Evolutionary conservation across 305 asterid genomes (phyloP).

Genomic region (Fraxinus dipetala): DNA sequence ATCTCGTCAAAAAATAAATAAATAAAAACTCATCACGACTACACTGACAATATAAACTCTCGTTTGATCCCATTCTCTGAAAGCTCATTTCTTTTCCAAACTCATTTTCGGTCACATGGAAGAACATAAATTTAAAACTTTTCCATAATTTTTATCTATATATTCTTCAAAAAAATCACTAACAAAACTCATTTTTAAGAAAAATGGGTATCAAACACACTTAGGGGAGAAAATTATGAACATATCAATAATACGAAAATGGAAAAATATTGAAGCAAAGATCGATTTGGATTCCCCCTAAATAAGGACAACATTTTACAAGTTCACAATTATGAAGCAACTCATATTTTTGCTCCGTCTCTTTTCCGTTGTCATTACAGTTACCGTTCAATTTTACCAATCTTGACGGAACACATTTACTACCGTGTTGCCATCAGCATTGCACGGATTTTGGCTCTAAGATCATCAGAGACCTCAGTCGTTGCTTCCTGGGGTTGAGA

Average conservation of each 20-base stretch:
- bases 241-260: neutral
- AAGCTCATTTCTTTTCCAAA: too few species aligned
- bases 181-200: too few species aligned
- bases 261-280: neutral
- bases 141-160: too few species aligned
- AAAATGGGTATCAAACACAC: too few species aligned
- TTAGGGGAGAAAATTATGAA: neutral
- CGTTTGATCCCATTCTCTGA: too few species aligned
- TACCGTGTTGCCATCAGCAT: conserved; percentile 43
- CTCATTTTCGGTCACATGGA: too few species aligned
- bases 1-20: neutral
- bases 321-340: neutral
- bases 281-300: neutral
- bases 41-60: too few species aligned
- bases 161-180: too few species aligned
- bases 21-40: too few species aligned
- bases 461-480: conserved; percentile 66
- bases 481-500: conserved; percentile 48
- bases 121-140: too few species aligned
- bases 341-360: neutral
- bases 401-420: conserved; percentile 15
- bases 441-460: conserved; percentile 73
- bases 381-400: conserved; percentile 3
- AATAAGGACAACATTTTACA: neutral
- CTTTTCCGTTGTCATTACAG: neutral